A percentile compares a stretch with the other conserved stretches of the same genome.
These are phyloP conservation scores for Fraxinus americana DNA, from an alignment of 257 asterid species.

Conservation along the genomic window DNA sequence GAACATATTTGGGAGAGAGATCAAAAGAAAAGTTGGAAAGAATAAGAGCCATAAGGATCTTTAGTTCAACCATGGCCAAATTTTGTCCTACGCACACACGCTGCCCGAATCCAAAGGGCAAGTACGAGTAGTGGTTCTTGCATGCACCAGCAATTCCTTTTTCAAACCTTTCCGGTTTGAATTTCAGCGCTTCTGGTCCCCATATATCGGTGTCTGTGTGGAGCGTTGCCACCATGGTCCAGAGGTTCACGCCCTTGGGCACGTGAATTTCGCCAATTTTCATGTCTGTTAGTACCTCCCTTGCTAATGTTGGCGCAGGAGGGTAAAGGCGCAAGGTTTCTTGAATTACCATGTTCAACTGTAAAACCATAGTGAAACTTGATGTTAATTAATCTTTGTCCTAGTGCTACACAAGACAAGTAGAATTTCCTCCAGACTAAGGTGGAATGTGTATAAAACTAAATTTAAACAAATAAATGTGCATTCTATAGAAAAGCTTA, in stretches of 20 bases:
- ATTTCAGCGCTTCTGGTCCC: slow-evolving; percentile 50
- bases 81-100: slow-evolving; percentile 51
- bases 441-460: too few species aligned
- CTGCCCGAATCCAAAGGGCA: slow-evolving; percentile 53
- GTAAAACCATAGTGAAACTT: neutral
- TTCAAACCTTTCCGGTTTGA: slow-evolving; percentile 47
- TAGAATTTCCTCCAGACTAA: too few species aligned
- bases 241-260: slow-evolving; percentile 49
- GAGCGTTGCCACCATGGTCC: slow-evolving; percentile 39
- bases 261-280: slow-evolving; percentile 33
- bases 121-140: slow-evolving; percentile 42
- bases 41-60: slow-evolving; percentile 38
- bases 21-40: slow-evolving; percentile 41
- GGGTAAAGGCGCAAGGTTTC: slow-evolving; percentile 55
- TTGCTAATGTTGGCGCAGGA: slow-evolving; percentile 35
- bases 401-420: too few species aligned
- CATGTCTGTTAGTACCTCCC: slow-evolving; percentile 47
- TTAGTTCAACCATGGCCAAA: slow-evolving; percentile 53
- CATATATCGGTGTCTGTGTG: slow-evolving; percentile 44
- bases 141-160: slow-evolving; percentile 55
- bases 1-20: slow-evolving; percentile 45
- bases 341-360: slow-evolving; percentile 55
- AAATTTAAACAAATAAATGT: too few species aligned
- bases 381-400: neutral
- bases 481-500: too few species aligned